Evolutionary conservation across 2,329 filamentous ascomycete species (phyloP).

Genomic region (Neurospora crassa): DNA sequence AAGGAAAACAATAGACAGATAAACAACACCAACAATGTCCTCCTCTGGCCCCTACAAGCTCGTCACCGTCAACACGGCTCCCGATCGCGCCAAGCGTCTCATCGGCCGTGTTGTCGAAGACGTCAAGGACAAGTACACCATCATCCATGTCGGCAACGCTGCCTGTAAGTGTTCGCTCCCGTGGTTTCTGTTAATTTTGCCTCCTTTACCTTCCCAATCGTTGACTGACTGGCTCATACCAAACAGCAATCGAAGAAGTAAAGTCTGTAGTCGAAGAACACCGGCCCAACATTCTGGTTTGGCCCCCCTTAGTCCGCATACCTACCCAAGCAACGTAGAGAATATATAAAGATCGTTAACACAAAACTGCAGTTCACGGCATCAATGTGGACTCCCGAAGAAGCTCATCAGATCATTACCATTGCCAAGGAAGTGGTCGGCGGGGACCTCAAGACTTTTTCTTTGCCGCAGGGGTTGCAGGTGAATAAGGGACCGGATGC

Average conservation of each 20-base stretch:
- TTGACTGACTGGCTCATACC: not conserved
- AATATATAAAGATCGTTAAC: not conserved
- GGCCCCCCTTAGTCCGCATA: not conserved
- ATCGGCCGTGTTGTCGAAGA: slow-evolving; percentile 52
- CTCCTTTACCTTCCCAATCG: not conserved
- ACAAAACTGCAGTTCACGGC: slow-evolving; percentile 10
- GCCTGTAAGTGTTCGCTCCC: slow-evolving; percentile 35
- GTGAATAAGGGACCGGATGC: slow-evolving; percentile 41
- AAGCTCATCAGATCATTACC: slow-evolving; percentile 32
- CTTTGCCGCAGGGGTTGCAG: slow-evolving; percentile 41
- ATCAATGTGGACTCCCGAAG: slow-evolving; percentile 33
- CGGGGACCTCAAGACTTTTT: slow-evolving; percentile 37
- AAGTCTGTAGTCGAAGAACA: slow-evolving; percentile 39
- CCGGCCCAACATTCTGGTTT: slow-evolving; percentile 45
- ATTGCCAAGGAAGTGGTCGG: slow-evolving; percentile 31
- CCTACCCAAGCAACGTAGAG: too few species aligned
- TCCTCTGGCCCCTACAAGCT: slow-evolving; percentile 46
- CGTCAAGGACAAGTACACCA: slow-evolving; percentile 53
- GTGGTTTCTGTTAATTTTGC: not conserved
- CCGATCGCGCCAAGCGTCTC: slow-evolving; percentile 52
- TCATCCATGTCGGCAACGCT: slow-evolving; percentile 52
- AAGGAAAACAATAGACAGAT: not conserved
- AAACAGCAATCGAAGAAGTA: slow-evolving; percentile 44
- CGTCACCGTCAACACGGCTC: slow-evolving; percentile 59
- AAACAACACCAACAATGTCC: not conserved